These are phyloP conservation scores for Massospora cicadina DNA, from an alignment of 371 early-diverging fungal species.

Conservation along the genomic window DNA sequence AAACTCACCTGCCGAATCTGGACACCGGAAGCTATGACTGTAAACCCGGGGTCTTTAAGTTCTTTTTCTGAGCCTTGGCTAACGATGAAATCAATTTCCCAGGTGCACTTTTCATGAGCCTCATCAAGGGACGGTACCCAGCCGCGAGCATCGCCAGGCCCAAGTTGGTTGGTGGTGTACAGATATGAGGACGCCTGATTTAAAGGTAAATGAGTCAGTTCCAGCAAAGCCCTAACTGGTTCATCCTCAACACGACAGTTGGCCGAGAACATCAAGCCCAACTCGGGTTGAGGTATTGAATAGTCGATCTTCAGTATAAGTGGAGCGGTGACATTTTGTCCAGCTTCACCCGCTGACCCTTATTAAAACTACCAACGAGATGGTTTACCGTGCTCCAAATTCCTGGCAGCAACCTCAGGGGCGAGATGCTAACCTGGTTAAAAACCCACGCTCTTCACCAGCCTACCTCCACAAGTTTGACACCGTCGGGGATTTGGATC, in stretches of 20 bases:
- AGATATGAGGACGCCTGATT: slow-evolving; percentile 38
- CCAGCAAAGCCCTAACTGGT: slow-evolving; percentile 20
- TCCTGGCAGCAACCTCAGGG: not conserved
- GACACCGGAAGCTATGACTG: slow-evolving; percentile 3
- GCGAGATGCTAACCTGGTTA: not conserved
- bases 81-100: slow-evolving; percentile 58
- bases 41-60: slow-evolving; percentile 19
- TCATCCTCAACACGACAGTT: slow-evolving; percentile 36
- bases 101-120: slow-evolving; percentile 53
- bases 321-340: slow-evolving; percentile 14
- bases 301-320: slow-evolving; percentile 31
- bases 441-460: not conserved
- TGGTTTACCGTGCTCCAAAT: not conserved
- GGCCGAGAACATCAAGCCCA: slow-evolving; percentile 33
- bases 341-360: not conserved
- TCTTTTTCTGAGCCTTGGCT: slow-evolving; percentile 15
- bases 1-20: slow-evolving; percentile 3
- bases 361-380: slow-evolving; percentile 8
- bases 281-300: slow-evolving; percentile 26
- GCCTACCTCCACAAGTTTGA: not conserved
- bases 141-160: slow-evolving; percentile 53
- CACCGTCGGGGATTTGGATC: not conserved
- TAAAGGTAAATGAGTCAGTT: slow-evolving; percentile 12
- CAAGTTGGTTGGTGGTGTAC: slow-evolving; percentile 58
- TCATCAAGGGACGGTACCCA: slow-evolving; percentile 84